A percentile compares a stretch with the other conserved stretches of the same genome.
Conservation (phyloP, 345 rosid genomes). For the Euclidium syriacum region DNA sequence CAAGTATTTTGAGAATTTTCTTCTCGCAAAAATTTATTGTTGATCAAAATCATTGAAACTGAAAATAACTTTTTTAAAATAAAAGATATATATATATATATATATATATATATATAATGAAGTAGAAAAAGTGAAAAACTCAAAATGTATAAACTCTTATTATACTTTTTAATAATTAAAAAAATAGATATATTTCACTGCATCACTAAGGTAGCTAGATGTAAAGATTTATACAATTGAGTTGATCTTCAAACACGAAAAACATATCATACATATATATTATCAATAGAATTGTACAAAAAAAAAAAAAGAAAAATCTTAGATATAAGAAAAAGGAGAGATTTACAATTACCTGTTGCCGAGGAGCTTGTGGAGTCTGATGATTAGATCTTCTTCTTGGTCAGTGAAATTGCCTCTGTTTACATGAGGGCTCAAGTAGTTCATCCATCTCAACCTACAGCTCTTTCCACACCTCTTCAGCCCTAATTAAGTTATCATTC, state of each 20-base stretch:
- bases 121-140: too few species aligned
- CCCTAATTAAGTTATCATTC: conserved; percentile 27
- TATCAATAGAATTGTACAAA: not conserved
- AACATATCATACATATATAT: not conserved
- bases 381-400: conserved; percentile 56
- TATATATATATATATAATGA: too few species aligned
- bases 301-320: not conserved
- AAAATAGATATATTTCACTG: too few species aligned
- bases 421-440: conserved; percentile 48
- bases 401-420: conserved; percentile 43
- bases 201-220: too few species aligned
- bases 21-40: too few species aligned
- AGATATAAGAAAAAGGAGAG: not conserved
- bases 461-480: conserved; percentile 68
- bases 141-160: too few species aligned
- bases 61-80: too few species aligned
- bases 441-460: conserved; percentile 62
- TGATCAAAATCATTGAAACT: too few species aligned
- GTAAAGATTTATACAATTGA: not conserved
- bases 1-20: too few species aligned
- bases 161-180: too few species aligned
- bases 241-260: not conserved
- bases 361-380: conserved; percentile 60
- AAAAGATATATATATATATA: too few species aligned
- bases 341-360: conserved; percentile 78